phyloP scores from a whole-genome alignment of 1,139 yeast species.

The Arxiozyma telluris region DNA sequence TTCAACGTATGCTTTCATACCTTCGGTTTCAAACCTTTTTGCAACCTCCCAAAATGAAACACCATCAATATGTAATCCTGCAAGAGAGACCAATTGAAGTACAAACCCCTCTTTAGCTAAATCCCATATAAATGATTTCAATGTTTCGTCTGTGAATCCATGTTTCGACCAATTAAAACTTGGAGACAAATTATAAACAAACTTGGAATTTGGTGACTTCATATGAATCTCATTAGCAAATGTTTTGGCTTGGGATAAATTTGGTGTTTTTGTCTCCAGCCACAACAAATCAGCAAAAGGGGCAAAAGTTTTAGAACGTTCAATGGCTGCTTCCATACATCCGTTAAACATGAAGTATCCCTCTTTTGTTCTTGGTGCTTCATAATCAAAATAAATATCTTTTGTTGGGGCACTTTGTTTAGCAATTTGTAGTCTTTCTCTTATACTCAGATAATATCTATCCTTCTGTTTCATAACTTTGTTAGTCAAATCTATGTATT shows the following conservation, averaged over 20 bases:
- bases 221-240: constrained; percentile 42
- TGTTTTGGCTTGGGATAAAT: constrained; percentile 41
- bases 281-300: constrained; percentile 51
- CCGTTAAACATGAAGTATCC: constrained; percentile 44
- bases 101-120: constrained; percentile 48
- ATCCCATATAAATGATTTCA: constrained; percentile 45
- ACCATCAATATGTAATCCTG: constrained; percentile 47
- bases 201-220: constrained; percentile 43
- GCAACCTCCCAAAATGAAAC: constrained; percentile 44
- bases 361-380: constrained; percentile 49
- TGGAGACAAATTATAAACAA: constrained; percentile 52
- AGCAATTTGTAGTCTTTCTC: constrained; percentile 28
- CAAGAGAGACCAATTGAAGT: constrained; percentile 45
- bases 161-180: constrained; percentile 51
- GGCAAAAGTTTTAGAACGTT: constrained; percentile 44
- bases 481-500: constrained; percentile 9
- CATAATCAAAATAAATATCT: constrained; percentile 44
- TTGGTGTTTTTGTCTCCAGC: constrained; percentile 52
- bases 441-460: constrained; percentile 17
- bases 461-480: constrained; percentile 3
- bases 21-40: constrained; percentile 38
- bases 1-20: constrained; percentile 51
- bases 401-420: constrained; percentile 27
- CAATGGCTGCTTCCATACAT: constrained; percentile 46
- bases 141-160: constrained; percentile 41